Evolutionary conservation across 1,284 basidiomycete species (phyloP), one percentile per base, ranked within the genome.

Genomic region (Cystobasidium slooffiae): DNA sequence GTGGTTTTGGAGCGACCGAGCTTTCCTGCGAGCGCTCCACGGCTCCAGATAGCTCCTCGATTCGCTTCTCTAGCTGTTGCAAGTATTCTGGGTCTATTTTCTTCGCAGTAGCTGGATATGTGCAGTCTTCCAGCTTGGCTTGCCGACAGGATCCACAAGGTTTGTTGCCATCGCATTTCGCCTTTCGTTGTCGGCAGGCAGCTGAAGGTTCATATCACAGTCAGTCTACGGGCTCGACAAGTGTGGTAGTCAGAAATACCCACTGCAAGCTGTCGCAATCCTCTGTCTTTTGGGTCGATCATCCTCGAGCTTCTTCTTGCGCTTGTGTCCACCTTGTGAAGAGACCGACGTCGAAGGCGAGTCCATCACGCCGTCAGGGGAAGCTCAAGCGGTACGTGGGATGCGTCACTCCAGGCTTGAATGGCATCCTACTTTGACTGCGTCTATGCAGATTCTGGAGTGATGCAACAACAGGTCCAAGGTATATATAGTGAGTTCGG

Each of bases 61-160:
- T 46, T 14, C 53, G 66, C 49, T 53, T 24, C 22, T 68, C 66
- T 3, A 68, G 52, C 14, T 68, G 51, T 52, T 68, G 24, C 31
- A 68, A 39, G 52, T 68, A 68, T 10, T 68, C 66, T 18, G 51
- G 52, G 31, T 68, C 66, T 8, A 68, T 44, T 18, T 58, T 68
- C 53, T 68, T 68, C 4, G 43, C 41, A 12, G 20, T 22, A 24
- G 66, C 52, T 8, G 66, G 66, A 22, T 68, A 68, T 6, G 53
- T 55, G 52, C 66, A 68, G 16, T 68, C 66, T 53, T 24, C 53
- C 39, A 56, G 43, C 22, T 46, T 68, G 41, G 52, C 37, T 52
- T 53, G 51, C 31, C 9, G 31, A 44, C 66, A 68, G n/a, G 66
- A 24, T 22, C 20, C 18, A 39, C 66, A 68, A 14, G 66, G 66